Conservation (phyloP, 1,284 basidiomycete species). For the Ustilago vetiveriae region DNA sequence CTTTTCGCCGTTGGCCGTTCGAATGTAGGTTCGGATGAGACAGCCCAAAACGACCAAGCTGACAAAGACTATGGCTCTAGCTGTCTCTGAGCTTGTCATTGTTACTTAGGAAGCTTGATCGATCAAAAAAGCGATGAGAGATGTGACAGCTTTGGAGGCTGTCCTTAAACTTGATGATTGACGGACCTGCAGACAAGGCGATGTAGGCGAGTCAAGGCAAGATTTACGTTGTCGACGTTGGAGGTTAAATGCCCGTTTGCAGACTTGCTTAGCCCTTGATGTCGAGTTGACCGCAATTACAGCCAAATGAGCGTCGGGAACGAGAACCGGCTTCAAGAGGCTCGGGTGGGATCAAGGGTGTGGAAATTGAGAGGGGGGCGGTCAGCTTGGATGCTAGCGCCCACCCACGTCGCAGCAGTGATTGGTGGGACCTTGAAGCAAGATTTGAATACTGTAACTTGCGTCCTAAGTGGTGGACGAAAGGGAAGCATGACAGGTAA, state of each 20-base stretch:
- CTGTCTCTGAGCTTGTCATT: conserved; percentile 39
- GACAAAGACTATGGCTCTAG: conserved; percentile 35
- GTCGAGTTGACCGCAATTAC: not conserved
- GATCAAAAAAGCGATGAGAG: too few relatives aligned
- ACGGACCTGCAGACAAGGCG: not conserved
- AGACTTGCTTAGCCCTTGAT: not conserved
- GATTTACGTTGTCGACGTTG: conserved; percentile 6
- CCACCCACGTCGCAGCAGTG: not conserved
- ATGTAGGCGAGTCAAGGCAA: not conserved
- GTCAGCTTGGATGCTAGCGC: not conserved
- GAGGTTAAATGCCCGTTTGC: not conserved
- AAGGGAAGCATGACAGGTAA: not conserved
- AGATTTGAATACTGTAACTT: too few relatives aligned
- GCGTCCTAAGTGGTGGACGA: too few relatives aligned
- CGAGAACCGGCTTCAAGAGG: too few relatives aligned
- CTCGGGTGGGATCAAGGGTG: too few relatives aligned
- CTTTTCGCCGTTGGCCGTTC: conserved; percentile 42
- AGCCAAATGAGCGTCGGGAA: not conserved
- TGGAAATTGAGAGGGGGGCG: too few relatives aligned
- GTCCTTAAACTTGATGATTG: conserved; percentile 2
- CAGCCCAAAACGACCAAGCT: conserved; percentile 35
- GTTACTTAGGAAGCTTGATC: too few relatives aligned
- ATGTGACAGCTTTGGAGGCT: too few relatives aligned
- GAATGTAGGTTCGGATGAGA: conserved; percentile 45
- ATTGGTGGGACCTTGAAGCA: too few relatives aligned